Evolutionary conservation across 2,329 filamentous ascomycete genomes (phyloP).

Genomic region (Pseudopithomyces chartarum): DNA sequence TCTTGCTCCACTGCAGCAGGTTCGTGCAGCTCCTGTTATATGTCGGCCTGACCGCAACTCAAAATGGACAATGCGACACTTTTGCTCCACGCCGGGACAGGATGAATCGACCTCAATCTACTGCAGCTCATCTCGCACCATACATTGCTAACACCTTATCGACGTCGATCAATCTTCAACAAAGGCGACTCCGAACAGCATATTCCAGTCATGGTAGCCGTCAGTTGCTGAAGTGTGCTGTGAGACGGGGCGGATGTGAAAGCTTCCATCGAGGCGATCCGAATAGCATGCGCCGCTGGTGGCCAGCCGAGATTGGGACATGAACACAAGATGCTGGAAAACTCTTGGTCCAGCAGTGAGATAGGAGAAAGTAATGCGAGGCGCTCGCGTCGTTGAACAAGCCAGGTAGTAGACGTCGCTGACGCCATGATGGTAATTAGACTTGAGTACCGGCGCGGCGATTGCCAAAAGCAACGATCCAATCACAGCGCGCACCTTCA

Average conservation of each 20-base stretch:
- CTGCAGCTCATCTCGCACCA: neutral
- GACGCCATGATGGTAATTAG: neutral
- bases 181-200: neutral
- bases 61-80: conserved; percentile 1
- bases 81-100: neutral
- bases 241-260: too few species aligned
- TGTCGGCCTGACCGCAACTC: neutral
- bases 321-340: neutral
- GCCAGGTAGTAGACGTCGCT: neutral
- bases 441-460: neutral
- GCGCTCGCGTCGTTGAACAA: neutral
- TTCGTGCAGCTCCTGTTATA: neutral
- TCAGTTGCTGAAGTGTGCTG: neutral
- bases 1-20: neutral
- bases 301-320: neutral
- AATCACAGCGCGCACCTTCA: neutral
- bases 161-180: neutral
- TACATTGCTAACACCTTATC: neutral
- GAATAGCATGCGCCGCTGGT: neutral
- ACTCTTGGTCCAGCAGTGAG: neutral
- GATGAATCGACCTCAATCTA: neutral
- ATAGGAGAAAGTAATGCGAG: neutral
- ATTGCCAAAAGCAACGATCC: neutral
- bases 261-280: neutral
- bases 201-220: neutral